Evolutionary conservation across 495 filamentous ascomycete species (phyloP), one percentile per base, ranked within the genome.

Genomic region (Aspergillus hancockii): DNA sequence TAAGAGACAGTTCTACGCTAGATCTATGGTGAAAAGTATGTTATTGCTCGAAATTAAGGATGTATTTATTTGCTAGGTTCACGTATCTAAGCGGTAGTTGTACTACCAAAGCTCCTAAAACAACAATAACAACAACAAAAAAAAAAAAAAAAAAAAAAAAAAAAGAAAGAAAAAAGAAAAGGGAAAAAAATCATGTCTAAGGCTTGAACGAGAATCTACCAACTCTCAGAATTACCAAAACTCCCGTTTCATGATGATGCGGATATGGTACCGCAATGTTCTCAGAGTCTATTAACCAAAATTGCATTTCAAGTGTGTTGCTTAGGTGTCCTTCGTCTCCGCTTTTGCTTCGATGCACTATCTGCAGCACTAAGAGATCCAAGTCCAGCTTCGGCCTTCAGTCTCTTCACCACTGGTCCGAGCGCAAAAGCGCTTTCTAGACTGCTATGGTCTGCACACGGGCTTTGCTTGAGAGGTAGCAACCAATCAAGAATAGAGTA

Each of bases 401-500:
- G 64, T 22, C 81, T 73, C 19, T 78, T 68, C 12, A 85, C 79
- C 9, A 83, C 80, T 0, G 81, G 78, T 6, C 83, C 83, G 22
- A 81, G 51, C 9, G 70, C 71, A 64, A 77, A 85, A 30, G 74
- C 68, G 58, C 78, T 79, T 54, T 79, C 77, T 18, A 59, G 62
- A 49, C 74, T 71, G 59, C 67, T 74, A 53, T 83, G 83, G 31
- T 80, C 73, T 5, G 73, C 68, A 57, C 86, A 91, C 0, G 90
- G 90, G 18, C 86, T 88, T 28, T 75, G 73, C 54, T 79, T 84
- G 47, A 93, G 65, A 7, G 90, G 90, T 14, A 95, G 72, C 32
- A 93, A 68, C 88, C 89, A 93, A 60, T 94, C 90, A 45, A 81
- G 59, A 10, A 83, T 55, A n/a, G 72, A 83, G 43, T 81, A 76